Evolutionary conservation across 495 filamentous ascomycete genomes (phyloP).

Genomic region (Rhypophila decipiens): DNA sequence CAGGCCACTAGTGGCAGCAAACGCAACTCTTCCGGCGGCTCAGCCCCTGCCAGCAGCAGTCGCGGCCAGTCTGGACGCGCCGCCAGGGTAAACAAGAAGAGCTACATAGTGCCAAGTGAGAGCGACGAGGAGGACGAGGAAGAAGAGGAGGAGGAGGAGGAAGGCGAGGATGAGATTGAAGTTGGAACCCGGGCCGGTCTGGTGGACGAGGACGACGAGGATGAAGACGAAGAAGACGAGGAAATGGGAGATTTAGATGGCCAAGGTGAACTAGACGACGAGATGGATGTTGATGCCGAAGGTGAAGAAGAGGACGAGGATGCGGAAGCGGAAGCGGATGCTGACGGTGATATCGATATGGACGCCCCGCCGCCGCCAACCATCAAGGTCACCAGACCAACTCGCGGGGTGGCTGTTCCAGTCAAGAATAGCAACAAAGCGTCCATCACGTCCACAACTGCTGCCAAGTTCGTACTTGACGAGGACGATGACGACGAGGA

Average conservation of each 20-base stretch:
- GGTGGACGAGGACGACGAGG: conserved; percentile 19
- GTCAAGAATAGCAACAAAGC: conserved; percentile 6
- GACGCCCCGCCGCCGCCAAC: conserved; percentile 26
- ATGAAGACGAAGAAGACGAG: conserved; percentile 27
- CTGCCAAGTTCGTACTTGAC: conserved; percentile 23
- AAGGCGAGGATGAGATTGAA: conserved; percentile 30
- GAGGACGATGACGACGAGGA: conserved; percentile 44
- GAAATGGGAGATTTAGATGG: conserved; percentile 28
- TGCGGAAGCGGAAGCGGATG: conserved; percentile 43
- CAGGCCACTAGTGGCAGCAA: conserved; percentile 59
- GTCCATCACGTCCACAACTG: conserved; percentile 3
- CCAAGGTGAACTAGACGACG: conserved; percentile 38
- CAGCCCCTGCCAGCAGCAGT: conserved; percentile 30
- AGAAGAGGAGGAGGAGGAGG: conserved; percentile 37
- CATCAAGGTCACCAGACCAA: conserved; percentile 38
- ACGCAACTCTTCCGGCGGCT: conserved; percentile 14
- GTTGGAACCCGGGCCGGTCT: conserved; percentile 32
- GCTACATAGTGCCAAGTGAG: conserved; percentile 58
- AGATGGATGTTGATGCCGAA: conserved; percentile 43
- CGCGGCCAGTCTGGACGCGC: conserved; percentile 55
- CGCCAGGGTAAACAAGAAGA: conserved; percentile 55
- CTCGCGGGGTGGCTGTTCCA: conserved; percentile 11
- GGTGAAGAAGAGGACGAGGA: conserved; percentile 40
- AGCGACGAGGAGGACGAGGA: conserved; percentile 48
- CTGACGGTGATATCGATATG: conserved; percentile 37